A percentile compares a stretch with the other conserved stretches of the same genome.
These are phyloP conservation scores for Ceratocystis alfenasii DNA, from an alignment of 2,329 filamentous ascomycete genomes.

Conservation along the genomic window DNA sequence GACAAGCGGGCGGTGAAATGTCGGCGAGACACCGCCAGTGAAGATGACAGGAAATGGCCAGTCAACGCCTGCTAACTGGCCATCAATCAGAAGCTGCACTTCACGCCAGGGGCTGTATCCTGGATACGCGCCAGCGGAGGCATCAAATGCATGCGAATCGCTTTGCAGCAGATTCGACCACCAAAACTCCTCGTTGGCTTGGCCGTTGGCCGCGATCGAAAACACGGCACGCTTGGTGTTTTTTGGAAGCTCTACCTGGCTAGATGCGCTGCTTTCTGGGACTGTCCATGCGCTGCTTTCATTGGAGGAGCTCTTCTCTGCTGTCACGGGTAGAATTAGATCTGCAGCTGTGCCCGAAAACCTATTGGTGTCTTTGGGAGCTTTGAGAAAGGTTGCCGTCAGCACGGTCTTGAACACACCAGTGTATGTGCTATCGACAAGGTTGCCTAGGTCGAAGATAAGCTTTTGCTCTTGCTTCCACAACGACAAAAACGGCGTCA, in stretches of 20 bases:
- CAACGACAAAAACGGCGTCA: slow-evolving; percentile 57
- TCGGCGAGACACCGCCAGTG: slow-evolving; percentile 66
- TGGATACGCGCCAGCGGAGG: slow-evolving; percentile 44
- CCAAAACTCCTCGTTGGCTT: slow-evolving; percentile 72
- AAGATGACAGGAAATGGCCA: slow-evolving; percentile 79
- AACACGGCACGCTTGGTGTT: slow-evolving; percentile 60
- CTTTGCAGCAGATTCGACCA: slow-evolving; percentile 63
- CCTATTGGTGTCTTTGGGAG: slow-evolving; percentile 18
- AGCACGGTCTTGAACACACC: slow-evolving; percentile 62
- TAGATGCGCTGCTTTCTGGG: slow-evolving; percentile 49
- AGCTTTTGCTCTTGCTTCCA: slow-evolving; percentile 59
- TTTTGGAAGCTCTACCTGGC: slow-evolving; percentile 48
- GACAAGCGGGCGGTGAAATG: slow-evolving; percentile 65
- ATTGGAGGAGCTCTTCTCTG: slow-evolving; percentile 38
- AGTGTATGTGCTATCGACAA: slow-evolving; percentile 58
- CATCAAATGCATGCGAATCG: slow-evolving; percentile 46
- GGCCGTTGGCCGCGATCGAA: slow-evolving; percentile 65
- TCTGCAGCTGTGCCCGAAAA: slow-evolving; percentile 39
- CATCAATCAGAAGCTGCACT: slow-evolving; percentile 65
- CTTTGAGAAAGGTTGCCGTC: slow-evolving; percentile 58
- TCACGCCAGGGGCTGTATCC: slow-evolving; percentile 67
- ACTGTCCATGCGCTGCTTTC: slow-evolving; percentile 55
- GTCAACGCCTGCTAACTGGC: slow-evolving; percentile 55
- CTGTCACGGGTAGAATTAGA: slow-evolving; percentile 55
- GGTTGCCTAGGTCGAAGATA: slow-evolving; percentile 69